A percentile compares a stretch with the other conserved stretches of the same genome.
These are phyloP conservation scores for Eucalyptus pauciflora DNA, from an alignment of 345 rosid genomes.

Conservation along the genomic window DNA sequence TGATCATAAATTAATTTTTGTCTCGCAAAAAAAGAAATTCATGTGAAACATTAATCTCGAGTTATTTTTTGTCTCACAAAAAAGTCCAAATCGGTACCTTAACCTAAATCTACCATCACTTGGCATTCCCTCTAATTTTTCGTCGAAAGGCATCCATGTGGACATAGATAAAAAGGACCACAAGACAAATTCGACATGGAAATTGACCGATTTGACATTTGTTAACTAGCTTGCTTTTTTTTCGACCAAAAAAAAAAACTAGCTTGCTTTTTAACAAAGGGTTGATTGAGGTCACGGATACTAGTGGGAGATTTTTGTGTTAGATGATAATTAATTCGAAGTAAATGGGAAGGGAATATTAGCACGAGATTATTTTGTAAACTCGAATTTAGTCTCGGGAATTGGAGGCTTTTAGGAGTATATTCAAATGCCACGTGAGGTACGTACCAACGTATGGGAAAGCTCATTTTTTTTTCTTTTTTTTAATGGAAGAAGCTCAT, in stretches of 20 bases:
- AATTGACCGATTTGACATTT: background rate
- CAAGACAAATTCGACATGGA: background rate
- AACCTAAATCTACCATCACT: background rate
- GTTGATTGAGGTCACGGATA: background rate
- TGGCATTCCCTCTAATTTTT: background rate
- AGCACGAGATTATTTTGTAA: background rate
- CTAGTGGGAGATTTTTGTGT: background rate
- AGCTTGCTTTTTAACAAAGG: background rate
- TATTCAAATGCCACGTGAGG: background rate
- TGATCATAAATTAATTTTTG: too few relatives aligned
- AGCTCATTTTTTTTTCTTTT: background rate
- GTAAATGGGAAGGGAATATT: background rate
- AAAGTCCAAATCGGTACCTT: background rate
- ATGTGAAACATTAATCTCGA: fast-evolving
- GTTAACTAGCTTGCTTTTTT: background rate
- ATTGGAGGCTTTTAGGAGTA: background rate
- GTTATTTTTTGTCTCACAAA: background rate
- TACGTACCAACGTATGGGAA: background rate
- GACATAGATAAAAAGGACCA: background rate
- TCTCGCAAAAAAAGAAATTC: fast-evolving
- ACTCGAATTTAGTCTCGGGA: background rate
- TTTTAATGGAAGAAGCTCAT: background rate
- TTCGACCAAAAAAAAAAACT: too few relatives aligned
- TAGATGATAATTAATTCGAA: background rate
- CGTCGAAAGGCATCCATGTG: fast-evolving